Evolutionary conservation across 805 yeast genomes (phyloP), one percentile per base, ranked within the genome.

Genomic region (Saturnispora gosingensis): DNA sequence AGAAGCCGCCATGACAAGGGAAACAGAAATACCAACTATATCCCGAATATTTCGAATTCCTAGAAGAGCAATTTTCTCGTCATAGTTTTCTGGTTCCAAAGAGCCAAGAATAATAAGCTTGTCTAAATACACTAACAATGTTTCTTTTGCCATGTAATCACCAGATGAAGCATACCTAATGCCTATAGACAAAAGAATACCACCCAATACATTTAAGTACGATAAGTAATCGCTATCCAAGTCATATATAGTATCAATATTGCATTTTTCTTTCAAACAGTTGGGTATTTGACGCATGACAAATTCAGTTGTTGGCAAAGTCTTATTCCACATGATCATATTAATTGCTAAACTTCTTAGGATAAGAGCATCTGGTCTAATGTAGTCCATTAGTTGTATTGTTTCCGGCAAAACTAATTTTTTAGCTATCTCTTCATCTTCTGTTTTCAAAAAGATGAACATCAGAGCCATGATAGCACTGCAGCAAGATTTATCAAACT

Each of bases 1-100:
- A 15, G 89, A 80, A 1, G 97, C 96, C 1, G 96, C 90, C 86
- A 88, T 85, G 0, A 89, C 75, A 27, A 88, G 72, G 0, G 97
- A 77, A 6, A 78, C 65, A 8, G 93, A 76, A 5, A 91, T 64
- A 1, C 83, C 75, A 13, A 88, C 58, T 1, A 83, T 69, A 55
- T 81, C 81, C 46, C 82, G 80, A 32, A 82, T 70, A 34, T 75
- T 76, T 20, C 73, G 67, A 1, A 84, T 76, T 9, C 86, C 76
- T 43, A 72, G 67, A 40, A 72, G 67, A 0, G 88, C 75, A 35
- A 85, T 65, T 50, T 71, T 72, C 53, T 79, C 79, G 58, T 86
- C 91, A 59, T 80, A 79, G 32, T 73, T 76, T 5, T 58, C 60
- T 0, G 79, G 73, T 0, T 74, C 70, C 2, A 72, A 60, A 15